Evolutionary conservation across 208 protist species (phyloP).

Genomic region (Leishmania arabica): DNA sequence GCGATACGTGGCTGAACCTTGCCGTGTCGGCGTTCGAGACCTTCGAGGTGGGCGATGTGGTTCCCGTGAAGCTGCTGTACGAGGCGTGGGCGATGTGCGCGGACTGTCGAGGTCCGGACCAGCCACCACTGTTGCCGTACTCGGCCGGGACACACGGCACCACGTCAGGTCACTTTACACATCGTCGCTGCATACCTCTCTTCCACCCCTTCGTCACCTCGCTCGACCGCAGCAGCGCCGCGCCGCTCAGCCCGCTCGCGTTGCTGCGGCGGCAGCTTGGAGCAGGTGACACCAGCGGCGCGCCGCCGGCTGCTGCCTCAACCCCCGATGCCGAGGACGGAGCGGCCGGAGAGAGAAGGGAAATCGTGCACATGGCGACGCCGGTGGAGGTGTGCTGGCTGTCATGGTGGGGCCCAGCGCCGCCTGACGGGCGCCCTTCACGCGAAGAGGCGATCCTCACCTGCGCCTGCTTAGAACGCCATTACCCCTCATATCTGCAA

Average conservation of each 20-base stretch:
- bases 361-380: conserved; percentile 36
- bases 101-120: not conserved
- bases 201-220: not conserved
- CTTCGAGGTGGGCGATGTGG: conserved; percentile 16
- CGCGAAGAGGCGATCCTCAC: conserved; percentile 4
- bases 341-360: not conserved
- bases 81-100: not conserved
- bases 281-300: not conserved
- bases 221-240: not conserved
- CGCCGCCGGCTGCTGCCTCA: not conserved
- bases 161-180: not conserved
- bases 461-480: conserved; percentile 18
- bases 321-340: too few species aligned
- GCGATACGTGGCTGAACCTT: not conserved
- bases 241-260: conserved; percentile 11
- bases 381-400: conserved; percentile 58
- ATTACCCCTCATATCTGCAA: conserved; percentile 27
- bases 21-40: conserved; percentile 6
- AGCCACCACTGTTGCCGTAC: too few species aligned
- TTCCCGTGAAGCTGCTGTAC: conserved; percentile 1
- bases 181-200: conserved; percentile 25
- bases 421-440: conserved; percentile 5
- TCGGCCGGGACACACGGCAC: not conserved
- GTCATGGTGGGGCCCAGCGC: conserved; percentile 3
- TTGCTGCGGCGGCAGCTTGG: conserved; percentile 9